Evolutionary conservation across 2,329 filamentous ascomycete species (phyloP), one percentile per base, ranked within the genome.

Genomic region (Fusarium nelsonii): DNA sequence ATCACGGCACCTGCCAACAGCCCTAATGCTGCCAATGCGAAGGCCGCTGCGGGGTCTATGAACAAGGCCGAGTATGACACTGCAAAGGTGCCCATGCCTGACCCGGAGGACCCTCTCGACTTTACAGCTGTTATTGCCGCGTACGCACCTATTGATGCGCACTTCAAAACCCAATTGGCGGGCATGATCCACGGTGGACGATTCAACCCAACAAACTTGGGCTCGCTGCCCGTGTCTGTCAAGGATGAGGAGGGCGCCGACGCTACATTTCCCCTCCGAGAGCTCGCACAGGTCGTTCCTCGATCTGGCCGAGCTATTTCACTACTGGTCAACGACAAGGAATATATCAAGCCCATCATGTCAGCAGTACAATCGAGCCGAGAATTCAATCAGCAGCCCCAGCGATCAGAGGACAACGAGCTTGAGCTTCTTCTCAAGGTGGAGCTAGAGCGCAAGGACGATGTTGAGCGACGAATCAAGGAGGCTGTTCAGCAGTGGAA

Each of bases 381-480:
- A n/a, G 81, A 85, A 70, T 88, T 85, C 78, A 88, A 88, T 81
- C 86, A 88, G 82, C 86, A 88, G 81, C 86, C 86, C 46, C 87
- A 88, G 82, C 80, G 80, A 20, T 82, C 82, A 74, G 80, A 84
- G 45, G 86, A 88, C 75, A 88, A 88, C 77, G 85, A 87, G 77
- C 83, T 88, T 23, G 86, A 88, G 80, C 82, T 89, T 59, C 73
- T 85, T 30, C 80, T 89, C 64, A 82, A 82, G 73, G 78, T 88
- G 56, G 85, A 88, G 81, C 78, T 81, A 32, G 85, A 86, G 79
- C 78, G 78, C 68, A 81, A 78, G 56, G 85, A 86, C 30, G 85
- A 84, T 56, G 74, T 84, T 37, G 74, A 76, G 48, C 76, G 76
- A 60, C 76, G 83, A 34, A 78, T 83, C 48, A 82, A 81, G 74